These are phyloP conservation scores for Penicillium hesseltinei DNA, from an alignment of 2,329 filamentous ascomycete species.

Conservation along the genomic window DNA sequence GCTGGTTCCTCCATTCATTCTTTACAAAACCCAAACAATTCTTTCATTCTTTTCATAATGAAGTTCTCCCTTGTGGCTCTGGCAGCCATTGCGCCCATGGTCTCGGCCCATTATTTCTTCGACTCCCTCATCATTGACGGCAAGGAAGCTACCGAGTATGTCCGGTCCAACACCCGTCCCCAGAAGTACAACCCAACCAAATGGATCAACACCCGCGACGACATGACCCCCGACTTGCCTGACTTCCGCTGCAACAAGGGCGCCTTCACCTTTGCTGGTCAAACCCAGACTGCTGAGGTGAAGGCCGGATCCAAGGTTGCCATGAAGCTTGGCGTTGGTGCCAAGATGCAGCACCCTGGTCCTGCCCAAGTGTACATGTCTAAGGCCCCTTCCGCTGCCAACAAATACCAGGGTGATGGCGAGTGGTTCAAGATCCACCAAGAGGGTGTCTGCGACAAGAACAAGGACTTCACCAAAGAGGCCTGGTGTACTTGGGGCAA, in stretches of 20 bases:
- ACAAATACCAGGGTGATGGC: constrained; percentile 14
- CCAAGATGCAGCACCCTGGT: constrained; percentile 22
- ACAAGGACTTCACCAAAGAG: constrained; percentile 4
- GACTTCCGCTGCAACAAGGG: constrained; percentile 4
- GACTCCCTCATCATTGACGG: constrained; percentile 13
- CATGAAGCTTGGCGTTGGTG: constrained; percentile 20
- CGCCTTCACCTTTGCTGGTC: background rate
- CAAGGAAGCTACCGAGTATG: background rate
- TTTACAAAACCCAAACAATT: too few relatives aligned
- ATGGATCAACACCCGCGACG: constrained; percentile 5
- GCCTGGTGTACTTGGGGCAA: constrained; percentile 10
- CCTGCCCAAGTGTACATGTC: constrained; percentile 25
- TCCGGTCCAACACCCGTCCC: constrained; percentile 10
- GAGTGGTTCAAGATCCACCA: constrained; percentile 24
- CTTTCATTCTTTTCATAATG: background rate
- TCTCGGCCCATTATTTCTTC: constrained; percentile 17
- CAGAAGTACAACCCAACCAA: constrained; percentile 15
- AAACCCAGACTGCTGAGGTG: constrained; percentile 13
- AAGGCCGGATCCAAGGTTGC: constrained; percentile 17
- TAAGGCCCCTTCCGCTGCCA: constrained; percentile 15
- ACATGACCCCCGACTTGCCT: background rate
- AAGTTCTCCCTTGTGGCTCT: background rate
- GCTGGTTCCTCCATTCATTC: too few relatives aligned
- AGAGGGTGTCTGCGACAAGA: constrained; percentile 7
- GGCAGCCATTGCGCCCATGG: background rate